Base-by-base conservation (phyloP, 768 basidiomycete genomes). In the Gloeostereum incarnatum region DNA sequence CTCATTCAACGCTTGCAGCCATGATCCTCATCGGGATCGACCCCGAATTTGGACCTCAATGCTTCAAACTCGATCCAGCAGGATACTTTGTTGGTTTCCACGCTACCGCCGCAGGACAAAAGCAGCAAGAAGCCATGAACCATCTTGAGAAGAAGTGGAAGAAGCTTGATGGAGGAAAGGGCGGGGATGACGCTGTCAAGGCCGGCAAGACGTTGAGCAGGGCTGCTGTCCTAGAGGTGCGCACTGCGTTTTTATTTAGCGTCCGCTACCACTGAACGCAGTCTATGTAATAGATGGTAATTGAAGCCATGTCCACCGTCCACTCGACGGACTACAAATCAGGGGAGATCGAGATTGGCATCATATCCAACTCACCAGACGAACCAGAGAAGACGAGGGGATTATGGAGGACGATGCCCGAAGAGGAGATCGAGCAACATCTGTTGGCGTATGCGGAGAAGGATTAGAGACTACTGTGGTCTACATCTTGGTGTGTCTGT, bases 61-160 rank as follows among this genome's bases (percentile, higher is more conserved):
- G 84, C 51, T 98, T 97, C 73, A 97, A 96, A 63, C 81, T 98
- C 37, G 96, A 99, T 55, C 96, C 96, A 8, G 96, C 96, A 2
- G 96, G 96, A 4, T 98, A 96, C 63, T 99, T 93, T 56, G 89
- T 96, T 31, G 96, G 96, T 0, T 98, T 93, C 68, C 93, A 97
- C 49, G 96, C 96, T 6, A 94, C 94, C 2, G 80, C 94, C 0
- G 84, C 93, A 2, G 96, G 96, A 0, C 85, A 88, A 58, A 98
- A 99, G 52, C 96, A 98, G 52, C 94, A 96, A 54, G 96, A 99
- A 55, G 92, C 90, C 1, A 96, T 93, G 81, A 98, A 98, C 58
- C 86, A 91, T 53, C 70, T 99, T 31, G 96, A 99, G 66, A 98
- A 98, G 68, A 89, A 90, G 58, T 98, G 91, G 93, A 99, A 98